These are phyloP conservation scores for Ustilago nuda DNA, from an alignment of 1,284 basidiomycete genomes.

Conservation along the genomic window DNA sequence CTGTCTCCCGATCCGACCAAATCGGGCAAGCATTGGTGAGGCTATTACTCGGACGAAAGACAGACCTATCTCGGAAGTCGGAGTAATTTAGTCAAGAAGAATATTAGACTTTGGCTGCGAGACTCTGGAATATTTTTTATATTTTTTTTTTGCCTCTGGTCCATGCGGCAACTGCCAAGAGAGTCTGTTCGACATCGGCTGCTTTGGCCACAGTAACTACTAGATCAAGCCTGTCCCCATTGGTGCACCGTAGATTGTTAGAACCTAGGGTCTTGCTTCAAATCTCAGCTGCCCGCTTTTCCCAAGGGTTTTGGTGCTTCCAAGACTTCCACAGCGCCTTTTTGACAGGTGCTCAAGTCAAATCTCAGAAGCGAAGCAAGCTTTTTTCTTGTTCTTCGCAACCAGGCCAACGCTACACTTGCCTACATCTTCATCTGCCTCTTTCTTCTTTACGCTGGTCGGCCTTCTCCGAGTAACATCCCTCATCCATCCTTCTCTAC, in stretches of 20 bases:
- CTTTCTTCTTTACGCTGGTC: conserved; percentile 20
- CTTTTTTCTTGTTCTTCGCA: not conserved
- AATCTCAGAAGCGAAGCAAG: conserved; percentile 10
- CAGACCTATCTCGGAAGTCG: too few relatives aligned
- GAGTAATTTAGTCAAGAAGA: too few relatives aligned
- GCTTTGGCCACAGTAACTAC: not conserved
- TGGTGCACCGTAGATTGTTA: not conserved
- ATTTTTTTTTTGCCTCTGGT: too few relatives aligned
- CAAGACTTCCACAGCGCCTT: conserved; percentile 16
- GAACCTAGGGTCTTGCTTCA: not conserved
- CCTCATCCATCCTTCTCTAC: conserved; percentile 10
- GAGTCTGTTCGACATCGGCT: too few relatives aligned
- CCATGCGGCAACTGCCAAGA: not conserved
- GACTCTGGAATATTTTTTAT: too few relatives aligned
- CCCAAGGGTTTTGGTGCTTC: conserved; percentile 10
- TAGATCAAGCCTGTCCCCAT: not conserved
- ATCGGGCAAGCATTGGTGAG: too few relatives aligned
- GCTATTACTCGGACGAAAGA: too few relatives aligned
- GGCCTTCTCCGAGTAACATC: conserved; percentile 31
- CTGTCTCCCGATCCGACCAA: too few relatives aligned
- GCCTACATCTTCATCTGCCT: not conserved
- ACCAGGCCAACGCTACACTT: not conserved
- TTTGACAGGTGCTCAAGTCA: conserved; percentile 14
- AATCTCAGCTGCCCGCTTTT: not conserved
- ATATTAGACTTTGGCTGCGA: too few relatives aligned